A percentile compares a stretch with the other conserved stretches of the same genome.
Evolutionary conservation across 805 yeast species (phyloP).

Genomic region (Candida broadrunensis): DNA sequence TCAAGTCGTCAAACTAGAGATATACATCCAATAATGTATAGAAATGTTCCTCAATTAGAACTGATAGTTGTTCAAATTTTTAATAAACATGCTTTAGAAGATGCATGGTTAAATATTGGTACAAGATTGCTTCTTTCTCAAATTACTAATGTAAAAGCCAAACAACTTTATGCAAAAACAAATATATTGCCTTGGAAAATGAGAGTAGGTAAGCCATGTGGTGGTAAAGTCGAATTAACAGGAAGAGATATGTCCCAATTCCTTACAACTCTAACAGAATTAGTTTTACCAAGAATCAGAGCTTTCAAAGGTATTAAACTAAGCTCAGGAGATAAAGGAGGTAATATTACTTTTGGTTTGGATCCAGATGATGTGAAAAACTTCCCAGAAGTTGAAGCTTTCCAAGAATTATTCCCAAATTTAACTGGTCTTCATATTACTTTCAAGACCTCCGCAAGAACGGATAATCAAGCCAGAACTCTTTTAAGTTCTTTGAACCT

Average conservation of each 20-base stretch:
- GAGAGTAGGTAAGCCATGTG: conserved; percentile 86
- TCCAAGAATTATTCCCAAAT: conserved; percentile 85
- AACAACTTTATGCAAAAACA: conserved; percentile 66
- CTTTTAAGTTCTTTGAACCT: conserved; percentile 78
- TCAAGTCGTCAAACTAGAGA: conserved; percentile 72
- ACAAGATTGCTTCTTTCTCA: conserved; percentile 83
- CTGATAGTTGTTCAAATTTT: conserved; percentile 74
- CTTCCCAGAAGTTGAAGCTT: conserved; percentile 93
- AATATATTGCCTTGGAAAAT: conserved; percentile 85
- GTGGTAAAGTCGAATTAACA: conserved; percentile 73
- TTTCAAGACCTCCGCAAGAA: conserved; percentile 83
- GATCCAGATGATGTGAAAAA: conserved; percentile 69
- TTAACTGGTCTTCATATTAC: conserved; percentile 85
- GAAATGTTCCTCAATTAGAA: conserved; percentile 69
- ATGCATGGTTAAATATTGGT: conserved; percentile 69
- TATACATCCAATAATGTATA: conserved; percentile 60
- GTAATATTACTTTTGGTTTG: conserved; percentile 84
- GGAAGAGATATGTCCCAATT: conserved; percentile 89
- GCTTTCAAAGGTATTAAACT: conserved; percentile 77
- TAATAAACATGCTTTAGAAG: conserved; percentile 67
- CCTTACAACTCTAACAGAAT: conserved; percentile 78
- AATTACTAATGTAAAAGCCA: conserved; percentile 88
- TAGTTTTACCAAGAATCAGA: conserved; percentile 90
- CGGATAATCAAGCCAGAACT: conserved; percentile 85
- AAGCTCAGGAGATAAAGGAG: conserved; percentile 78